phyloP scores from a whole-genome alignment of 2,329 filamentous ascomycete genomes.

The Colletotrichum eremochloae region DNA sequence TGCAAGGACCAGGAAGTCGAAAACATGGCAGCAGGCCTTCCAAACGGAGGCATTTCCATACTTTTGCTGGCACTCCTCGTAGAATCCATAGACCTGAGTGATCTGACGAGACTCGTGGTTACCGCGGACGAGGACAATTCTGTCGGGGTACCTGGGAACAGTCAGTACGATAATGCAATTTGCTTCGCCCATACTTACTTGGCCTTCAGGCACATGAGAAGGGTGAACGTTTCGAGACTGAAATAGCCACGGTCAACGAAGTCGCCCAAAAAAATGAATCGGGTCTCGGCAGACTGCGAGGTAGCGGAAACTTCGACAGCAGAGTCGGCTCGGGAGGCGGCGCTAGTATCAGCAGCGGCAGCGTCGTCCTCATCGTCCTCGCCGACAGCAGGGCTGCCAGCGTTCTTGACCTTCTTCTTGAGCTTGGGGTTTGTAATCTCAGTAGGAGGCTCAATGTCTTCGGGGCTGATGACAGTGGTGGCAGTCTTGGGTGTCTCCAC shows the following conservation, averaged over 20 bases:
- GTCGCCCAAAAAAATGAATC: constrained; percentile 79
- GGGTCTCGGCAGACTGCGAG: constrained; percentile 65
- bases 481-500: constrained; percentile 76
- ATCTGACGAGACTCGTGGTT: constrained; percentile 99
- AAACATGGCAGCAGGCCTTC: constrained; percentile 99
- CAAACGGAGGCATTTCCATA: constrained; percentile 99
- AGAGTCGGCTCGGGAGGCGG: constrained; percentile 50
- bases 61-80: constrained; percentile 97
- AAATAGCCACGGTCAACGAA: constrained; percentile 99
- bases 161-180: constrained; percentile 44
- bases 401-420: constrained; percentile 84
- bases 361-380: constrained; percentile 64
- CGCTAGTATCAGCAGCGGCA: constrained; percentile 58
- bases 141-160: constrained; percentile 82
- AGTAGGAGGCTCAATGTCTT: constrained; percentile 91
- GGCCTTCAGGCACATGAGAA: constrained; percentile 93
- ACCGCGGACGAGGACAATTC: constrained; percentile 95
- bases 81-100: constrained; percentile 98
- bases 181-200: constrained; percentile 59
- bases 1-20: constrained; percentile 95
- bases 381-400: constrained; percentile 63
- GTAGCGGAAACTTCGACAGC: constrained; percentile 52
- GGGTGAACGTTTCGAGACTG: constrained; percentile 96
- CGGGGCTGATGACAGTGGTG: constrained; percentile 85
- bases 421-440: constrained; percentile 90